A percentile compares a stretch with the other conserved stretches of the same genome.
Conservation (phyloP, 83 land plant species). For the Isoetes engelmannii region DNA sequence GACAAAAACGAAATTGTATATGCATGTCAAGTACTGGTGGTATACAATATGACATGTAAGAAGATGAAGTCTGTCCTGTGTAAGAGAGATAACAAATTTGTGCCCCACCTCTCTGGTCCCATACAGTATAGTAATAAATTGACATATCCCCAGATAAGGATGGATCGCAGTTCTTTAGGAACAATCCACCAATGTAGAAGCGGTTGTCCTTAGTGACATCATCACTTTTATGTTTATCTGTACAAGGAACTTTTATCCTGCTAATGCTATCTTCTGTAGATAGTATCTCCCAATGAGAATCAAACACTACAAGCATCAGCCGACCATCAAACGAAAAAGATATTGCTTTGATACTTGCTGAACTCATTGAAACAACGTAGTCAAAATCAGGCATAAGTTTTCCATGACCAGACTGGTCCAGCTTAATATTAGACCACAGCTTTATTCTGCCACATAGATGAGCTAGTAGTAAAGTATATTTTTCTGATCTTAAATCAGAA, state of each 20-base stretch:
- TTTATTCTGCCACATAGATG: constrained; percentile 50
- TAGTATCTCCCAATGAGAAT: constrained; percentile 41
- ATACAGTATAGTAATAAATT: no score
- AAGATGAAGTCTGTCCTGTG: no score
- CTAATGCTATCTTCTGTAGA: constrained; percentile 2
- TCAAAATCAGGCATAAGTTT: constrained; percentile 8
- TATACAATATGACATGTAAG: constrained; percentile 13
- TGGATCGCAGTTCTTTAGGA: no score
- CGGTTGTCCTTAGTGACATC: no score
- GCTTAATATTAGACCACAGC: constrained; percentile 20
- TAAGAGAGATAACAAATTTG: no score
- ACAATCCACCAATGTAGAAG: no score
- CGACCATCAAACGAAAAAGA: constrained; percentile 38
- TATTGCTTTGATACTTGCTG: constrained; percentile 18
- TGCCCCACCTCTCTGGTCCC: no score
- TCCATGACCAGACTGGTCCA: constrained; percentile 14
- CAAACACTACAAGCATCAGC: constrained; percentile 39
- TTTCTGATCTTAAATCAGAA: constrained; percentile 14
- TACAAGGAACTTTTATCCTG: no score
- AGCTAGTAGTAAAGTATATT: constrained; percentile 26
- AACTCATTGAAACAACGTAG: constrained; percentile 11
- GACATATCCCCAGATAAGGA: no score
- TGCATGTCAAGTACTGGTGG: constrained; percentile 17
- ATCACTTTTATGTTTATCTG: no score
- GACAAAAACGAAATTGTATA: not conserved